Percentiles rank a stretch among this genome's conserved stretches.
phyloP scores from a whole-genome alignment of 78 protist genomes.

The Anaeramoeba ignava region DNA sequence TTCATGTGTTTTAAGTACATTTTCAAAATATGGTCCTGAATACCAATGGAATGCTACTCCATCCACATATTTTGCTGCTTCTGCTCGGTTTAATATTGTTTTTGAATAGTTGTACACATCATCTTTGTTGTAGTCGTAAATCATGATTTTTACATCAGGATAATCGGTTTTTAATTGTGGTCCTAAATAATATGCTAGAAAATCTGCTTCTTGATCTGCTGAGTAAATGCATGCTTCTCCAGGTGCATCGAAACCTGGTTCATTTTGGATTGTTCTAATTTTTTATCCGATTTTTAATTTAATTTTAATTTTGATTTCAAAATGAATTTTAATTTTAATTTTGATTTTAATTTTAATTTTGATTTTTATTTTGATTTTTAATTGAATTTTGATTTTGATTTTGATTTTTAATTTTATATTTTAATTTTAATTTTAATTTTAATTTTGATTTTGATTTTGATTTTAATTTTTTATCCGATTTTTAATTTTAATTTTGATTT shows the following conservation, averaged over 20 bases:
- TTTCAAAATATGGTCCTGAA: conserved; percentile 3
- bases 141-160: conserved; percentile 22
- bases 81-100: conserved; percentile 1
- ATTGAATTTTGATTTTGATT: no score
- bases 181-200: not conserved
- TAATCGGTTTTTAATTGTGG: conserved; percentile 13
- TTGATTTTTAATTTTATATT: no score
- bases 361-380: no score
- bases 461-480: no score
- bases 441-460: no score
- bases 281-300: no score
- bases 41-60: conserved; percentile 38
- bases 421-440: no score
- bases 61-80: conserved; percentile 14
- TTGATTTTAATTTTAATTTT: no score
- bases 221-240: not conserved
- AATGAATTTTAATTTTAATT: no score
- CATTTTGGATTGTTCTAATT: not conserved
- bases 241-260: not conserved
- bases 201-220: not conserved
- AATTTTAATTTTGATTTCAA: no score
- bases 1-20: not conserved
- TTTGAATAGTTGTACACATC: conserved; percentile 4
- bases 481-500: no score
- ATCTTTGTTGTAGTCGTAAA: conserved; percentile 31